phyloP scores from a whole-genome alignment of 352 stramenopile species.

The Globisporangium megalacanthum region DNA sequence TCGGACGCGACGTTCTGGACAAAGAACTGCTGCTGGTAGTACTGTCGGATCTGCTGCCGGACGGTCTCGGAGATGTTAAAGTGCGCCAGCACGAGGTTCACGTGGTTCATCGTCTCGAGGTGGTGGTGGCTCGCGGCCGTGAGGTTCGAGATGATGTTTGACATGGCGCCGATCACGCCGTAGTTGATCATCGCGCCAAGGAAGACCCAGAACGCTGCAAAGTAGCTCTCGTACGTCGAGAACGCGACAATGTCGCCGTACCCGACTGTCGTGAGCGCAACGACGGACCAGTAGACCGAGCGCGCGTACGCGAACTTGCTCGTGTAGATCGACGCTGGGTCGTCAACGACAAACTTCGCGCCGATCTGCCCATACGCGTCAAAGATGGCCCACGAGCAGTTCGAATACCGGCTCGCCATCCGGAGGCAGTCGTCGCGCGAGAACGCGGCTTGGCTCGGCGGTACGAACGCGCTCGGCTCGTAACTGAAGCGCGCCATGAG shows the following conservation, averaged over 20 bases:
- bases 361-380: constrained; percentile 65
- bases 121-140: constrained; percentile 51
- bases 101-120: constrained; percentile 60
- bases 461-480: constrained; percentile 19
- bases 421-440: constrained; percentile 41
- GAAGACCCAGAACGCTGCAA: constrained; percentile 62
- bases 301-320: constrained; percentile 59
- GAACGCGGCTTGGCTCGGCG: constrained; percentile 16
- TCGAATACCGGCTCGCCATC: constrained; percentile 35
- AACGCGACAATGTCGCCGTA: constrained; percentile 78
- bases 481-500: constrained; percentile 62
- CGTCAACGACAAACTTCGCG: constrained; percentile 29
- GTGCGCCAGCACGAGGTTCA: constrained; percentile 61
- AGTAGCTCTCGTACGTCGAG: constrained; percentile 61
- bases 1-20: constrained; percentile 70
- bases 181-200: constrained; percentile 74
- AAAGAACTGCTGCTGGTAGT: constrained; percentile 76
- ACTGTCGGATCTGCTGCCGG: constrained; percentile 55
- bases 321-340: constrained; percentile 33
- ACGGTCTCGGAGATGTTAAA: constrained; percentile 54
- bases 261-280: constrained; percentile 67
- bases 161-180: constrained; percentile 70
- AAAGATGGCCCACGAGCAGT: constrained; percentile 73
- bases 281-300: constrained; percentile 72
- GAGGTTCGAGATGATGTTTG: constrained; percentile 70